Percentiles rank a stretch among this genome's conserved stretches.
Evolutionary conservation across 345 rosid genomes (phyloP).

Genomic region (Citrus inodora): DNA sequence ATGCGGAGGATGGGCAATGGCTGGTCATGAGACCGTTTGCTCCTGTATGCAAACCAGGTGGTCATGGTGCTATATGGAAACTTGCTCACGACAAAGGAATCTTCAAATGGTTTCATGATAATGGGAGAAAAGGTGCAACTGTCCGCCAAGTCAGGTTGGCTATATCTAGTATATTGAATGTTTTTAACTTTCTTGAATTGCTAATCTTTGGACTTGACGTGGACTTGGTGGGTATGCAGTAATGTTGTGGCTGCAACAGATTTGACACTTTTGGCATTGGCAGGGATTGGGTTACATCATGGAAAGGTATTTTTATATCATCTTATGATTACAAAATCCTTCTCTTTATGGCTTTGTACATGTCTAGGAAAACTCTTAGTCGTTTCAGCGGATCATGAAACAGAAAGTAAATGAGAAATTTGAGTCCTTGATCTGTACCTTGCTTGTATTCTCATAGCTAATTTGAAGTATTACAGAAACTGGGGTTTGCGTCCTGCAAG

Average conservation of each 20-base stretch:
- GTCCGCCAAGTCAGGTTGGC: slow-evolving; percentile 93
- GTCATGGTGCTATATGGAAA: slow-evolving; percentile 98
- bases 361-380: not conserved
- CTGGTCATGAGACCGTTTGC: slow-evolving; percentile 62
- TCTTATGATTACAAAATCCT: not conserved
- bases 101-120: slow-evolving; percentile 74
- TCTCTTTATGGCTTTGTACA: not conserved
- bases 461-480: slow-evolving; percentile 55
- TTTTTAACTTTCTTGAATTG: not conserved
- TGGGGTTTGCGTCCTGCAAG: slow-evolving; percentile 91
- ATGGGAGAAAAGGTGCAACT: slow-evolving; percentile 88
- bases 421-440: slow-evolving; percentile 6
- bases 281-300: slow-evolving; percentile 78
- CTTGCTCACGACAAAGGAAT: slow-evolving; percentile 88
- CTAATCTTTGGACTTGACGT: slow-evolving; percentile 11
- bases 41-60: slow-evolving; percentile 93
- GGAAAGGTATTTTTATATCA: slow-evolving; percentile 52
- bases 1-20: slow-evolving; percentile 88
- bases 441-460: not conserved
- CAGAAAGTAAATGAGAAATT: not conserved
- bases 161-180: slow-evolving; percentile 9
- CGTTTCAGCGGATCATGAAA: not conserved
- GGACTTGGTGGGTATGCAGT: slow-evolving; percentile 44
- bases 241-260: slow-evolving; percentile 94
- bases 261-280: slow-evolving; percentile 82